phyloP scores from a whole-genome alignment of 1,284 basidiomycete species.

The Leccinum huronense region DNA sequence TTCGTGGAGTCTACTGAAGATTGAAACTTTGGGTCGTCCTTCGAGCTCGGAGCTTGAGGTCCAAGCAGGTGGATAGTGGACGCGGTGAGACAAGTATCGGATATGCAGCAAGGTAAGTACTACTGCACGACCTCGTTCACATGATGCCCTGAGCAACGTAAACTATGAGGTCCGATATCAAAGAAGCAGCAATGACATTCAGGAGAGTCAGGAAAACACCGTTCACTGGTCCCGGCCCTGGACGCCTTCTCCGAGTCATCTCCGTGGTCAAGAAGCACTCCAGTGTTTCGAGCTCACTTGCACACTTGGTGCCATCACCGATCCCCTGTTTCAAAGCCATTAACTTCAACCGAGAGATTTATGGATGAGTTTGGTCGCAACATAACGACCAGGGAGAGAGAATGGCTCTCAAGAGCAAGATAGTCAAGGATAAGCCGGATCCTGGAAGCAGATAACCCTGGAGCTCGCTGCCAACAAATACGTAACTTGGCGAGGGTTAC shows the following conservation, averaged over 20 bases:
- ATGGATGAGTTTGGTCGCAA: background rate
- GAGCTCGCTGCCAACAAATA: background rate
- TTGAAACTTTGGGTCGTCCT: background rate
- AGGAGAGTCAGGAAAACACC: background rate
- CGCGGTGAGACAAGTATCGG: background rate
- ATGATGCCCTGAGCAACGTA: background rate
- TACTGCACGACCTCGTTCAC: background rate
- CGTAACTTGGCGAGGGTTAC: background rate
- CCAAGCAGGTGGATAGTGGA: background rate
- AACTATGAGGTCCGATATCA: background rate
- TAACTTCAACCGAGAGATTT: constrained; percentile 5
- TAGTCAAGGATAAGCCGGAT: constrained; percentile 4
- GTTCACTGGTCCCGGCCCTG: background rate
- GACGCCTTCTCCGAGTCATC: background rate
- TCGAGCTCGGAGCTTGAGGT: background rate
- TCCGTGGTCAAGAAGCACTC: constrained; percentile 6
- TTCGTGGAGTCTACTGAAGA: background rate
- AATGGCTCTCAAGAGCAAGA: background rate
- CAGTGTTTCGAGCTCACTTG: background rate
- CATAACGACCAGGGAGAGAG: background rate
- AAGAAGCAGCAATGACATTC: background rate
- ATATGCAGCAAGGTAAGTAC: background rate
- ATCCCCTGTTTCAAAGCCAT: constrained; percentile 7
- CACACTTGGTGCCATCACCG: background rate
- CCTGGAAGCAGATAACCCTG: background rate